Conservation (phyloP, 1,284 basidiomycete species). For the Trichosporon ovoides region DNA sequence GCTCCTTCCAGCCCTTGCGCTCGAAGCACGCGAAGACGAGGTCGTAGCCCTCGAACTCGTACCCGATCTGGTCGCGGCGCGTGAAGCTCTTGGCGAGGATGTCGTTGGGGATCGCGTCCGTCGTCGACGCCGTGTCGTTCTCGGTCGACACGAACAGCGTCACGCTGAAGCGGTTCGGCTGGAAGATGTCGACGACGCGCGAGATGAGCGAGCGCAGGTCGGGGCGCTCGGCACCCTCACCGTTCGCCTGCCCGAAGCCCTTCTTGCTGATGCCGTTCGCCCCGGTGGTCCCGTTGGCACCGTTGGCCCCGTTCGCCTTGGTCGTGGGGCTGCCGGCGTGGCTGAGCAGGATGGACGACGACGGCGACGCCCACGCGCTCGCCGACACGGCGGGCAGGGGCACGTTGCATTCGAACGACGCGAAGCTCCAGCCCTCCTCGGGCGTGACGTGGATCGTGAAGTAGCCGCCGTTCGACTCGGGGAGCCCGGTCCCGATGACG, state of each 20-base stretch:
- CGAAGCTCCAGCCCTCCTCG: conserved; percentile 94
- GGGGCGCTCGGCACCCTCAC: conserved; percentile 38
- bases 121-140: conserved; percentile 50
- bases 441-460: conserved; percentile 99
- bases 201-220: conserved; percentile 74
- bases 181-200: conserved; percentile 87
- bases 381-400: conserved; percentile 54
- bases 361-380: background rate
- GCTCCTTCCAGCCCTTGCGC: conserved; percentile 44
- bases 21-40: conserved; percentile 89
- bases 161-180: conserved; percentile 78
- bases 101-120: conserved; percentile 34
- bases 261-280: conserved; percentile 13
- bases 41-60: conserved; percentile 94
- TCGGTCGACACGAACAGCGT: conserved; percentile 82
- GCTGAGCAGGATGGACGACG: background rate
- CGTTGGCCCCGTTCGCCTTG: conserved; percentile 27
- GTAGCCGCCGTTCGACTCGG: conserved; percentile 64
- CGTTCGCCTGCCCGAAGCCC: conserved; percentile 1
- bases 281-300: conserved; percentile 1
- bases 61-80: conserved; percentile 93
- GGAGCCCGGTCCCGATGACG: conserved; percentile 59
- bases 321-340: background rate
- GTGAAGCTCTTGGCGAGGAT: conserved; percentile 47
- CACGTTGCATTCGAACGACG: conserved; percentile 98